Conservation (phyloP, 805 yeast genomes). For the Monosporozyma siamensis region DNA sequence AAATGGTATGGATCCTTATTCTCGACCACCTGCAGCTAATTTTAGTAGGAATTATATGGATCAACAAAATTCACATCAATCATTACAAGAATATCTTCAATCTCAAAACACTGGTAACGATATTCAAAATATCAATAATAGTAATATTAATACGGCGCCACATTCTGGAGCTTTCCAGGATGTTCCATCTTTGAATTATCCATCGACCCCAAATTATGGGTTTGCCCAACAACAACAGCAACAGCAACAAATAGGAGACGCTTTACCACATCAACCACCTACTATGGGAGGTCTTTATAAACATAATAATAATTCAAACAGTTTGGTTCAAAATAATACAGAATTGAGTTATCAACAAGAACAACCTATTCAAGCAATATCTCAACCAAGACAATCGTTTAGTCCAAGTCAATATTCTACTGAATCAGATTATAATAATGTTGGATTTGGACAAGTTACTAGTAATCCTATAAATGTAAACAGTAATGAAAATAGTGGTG, state of each 20-base stretch:
- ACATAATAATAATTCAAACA: conserved; percentile 25
- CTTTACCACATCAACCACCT: conserved; percentile 16
- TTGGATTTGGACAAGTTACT: background rate
- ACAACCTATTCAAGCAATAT: conserved; percentile 8
- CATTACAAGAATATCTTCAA: conserved; percentile 26
- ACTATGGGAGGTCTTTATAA: conserved; percentile 19
- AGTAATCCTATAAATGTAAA: background rate
- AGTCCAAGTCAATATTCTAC: conserved; percentile 6
- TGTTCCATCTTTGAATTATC: conserved; percentile 24
- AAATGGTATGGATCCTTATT: conserved; percentile 7
- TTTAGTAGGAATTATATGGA: conserved; percentile 32
- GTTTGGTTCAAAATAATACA: conserved; percentile 13
- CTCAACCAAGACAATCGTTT: conserved; percentile 1
- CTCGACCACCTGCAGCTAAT: conserved; percentile 30
- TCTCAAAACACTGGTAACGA: conserved; percentile 4
- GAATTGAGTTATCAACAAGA: conserved; percentile 1
- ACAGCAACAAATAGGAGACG: background rate
- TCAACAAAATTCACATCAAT: conserved; percentile 33
- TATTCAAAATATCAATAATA: background rate
- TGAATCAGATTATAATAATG: conserved; percentile 19
- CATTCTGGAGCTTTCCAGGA: conserved; percentile 20
- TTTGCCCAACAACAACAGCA: conserved; percentile 3
- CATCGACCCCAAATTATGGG: conserved; percentile 23
- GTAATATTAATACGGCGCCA: conserved; percentile 3
- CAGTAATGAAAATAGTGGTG: conserved; percentile 11